Base-by-base conservation (phyloP, 2,329 filamentous ascomycete genomes). In the Dissoconium aciculare region DNA sequence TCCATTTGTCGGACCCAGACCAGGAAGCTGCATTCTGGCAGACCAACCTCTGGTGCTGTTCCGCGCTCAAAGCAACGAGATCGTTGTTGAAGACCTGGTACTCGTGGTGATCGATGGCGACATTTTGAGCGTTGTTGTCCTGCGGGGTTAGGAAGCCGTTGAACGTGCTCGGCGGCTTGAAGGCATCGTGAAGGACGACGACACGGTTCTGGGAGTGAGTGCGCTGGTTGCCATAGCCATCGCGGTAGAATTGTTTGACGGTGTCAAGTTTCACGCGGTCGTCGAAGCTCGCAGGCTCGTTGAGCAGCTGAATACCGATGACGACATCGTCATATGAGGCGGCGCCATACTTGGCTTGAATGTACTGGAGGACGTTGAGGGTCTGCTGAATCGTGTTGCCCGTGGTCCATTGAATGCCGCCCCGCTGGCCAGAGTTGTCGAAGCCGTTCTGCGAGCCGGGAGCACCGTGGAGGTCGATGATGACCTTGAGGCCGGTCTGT, bases 61-160 rank as follows among this genome's bases (percentile, higher is more conserved):
- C 55, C 3, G 63, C 62, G 19, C 57, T 52, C 49, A 68, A 52
- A 13, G 59, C 57, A 16, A 75, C 54, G 15, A 67, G 55, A 0
- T 54, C 57, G 14, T 62, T 52, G 36, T 58, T 62, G 53, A 78
- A 78, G 35, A 73, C 61, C 47, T 78, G 68, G 48, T 79, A 80
- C 46, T 78, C 71, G 48, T 80, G 75, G 35, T 74, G 71, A 45
- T 80, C 75, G 38, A 80, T 53, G 27, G 68, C 65, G 24, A 76
- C 64, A 27, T 68, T 66, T 26, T 64, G 57, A 3, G 63, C 57
- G 40, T 62, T 58, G 38, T 61, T 55, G 44, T 67, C 63, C 0
- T 54, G 57, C 1, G 58, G 56, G 2, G 60, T 67, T 42, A 76
- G 59, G 51, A 70, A 71, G 4, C 62, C 67, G 43, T 78, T 78